These are phyloP conservation scores for Alloteropsis semialata DNA, from an alignment of 176 grass and related monocot genomes.

Conservation along the genomic window DNA sequence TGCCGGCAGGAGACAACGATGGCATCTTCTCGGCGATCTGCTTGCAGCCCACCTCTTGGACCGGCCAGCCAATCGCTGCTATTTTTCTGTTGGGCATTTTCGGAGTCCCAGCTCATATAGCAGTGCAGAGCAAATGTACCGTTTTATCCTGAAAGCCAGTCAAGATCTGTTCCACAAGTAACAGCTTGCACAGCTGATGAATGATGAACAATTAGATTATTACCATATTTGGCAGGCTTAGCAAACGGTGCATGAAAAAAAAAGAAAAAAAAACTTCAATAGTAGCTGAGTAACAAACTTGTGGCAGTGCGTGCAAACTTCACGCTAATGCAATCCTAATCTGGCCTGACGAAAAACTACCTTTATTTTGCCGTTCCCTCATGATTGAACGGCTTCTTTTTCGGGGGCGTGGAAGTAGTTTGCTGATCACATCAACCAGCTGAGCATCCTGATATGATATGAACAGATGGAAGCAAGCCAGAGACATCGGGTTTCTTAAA, in stretches of 20 bases:
- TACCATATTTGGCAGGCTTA: no score
- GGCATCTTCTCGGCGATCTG: slow-evolving; percentile 1
- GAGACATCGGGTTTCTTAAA: no score
- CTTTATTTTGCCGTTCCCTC: background rate
- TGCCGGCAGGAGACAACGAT: slow-evolving; percentile 19
- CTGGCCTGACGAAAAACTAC: background rate
- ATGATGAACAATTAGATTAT: no score
- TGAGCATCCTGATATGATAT: background rate
- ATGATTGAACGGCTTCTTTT: background rate
- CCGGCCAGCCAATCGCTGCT: slow-evolving; percentile 2
- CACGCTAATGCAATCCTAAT: background rate
- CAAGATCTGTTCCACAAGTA: background rate
- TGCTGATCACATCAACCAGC: background rate
- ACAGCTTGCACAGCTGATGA: background rate
- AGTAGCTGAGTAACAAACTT: background rate
- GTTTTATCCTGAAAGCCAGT: background rate
- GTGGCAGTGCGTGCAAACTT: background rate
- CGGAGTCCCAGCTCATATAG: background rate
- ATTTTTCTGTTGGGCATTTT: background rate
- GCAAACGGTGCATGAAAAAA: no score
- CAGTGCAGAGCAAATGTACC: background rate
- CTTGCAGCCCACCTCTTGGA: slow-evolving; percentile 26
- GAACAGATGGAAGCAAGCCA: background rate
- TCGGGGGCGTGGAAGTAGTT: background rate
- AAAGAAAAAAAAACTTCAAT: background rate